phyloP scores from a whole-genome alignment of 257 asterid species.

The Salvia splendens region DNA sequence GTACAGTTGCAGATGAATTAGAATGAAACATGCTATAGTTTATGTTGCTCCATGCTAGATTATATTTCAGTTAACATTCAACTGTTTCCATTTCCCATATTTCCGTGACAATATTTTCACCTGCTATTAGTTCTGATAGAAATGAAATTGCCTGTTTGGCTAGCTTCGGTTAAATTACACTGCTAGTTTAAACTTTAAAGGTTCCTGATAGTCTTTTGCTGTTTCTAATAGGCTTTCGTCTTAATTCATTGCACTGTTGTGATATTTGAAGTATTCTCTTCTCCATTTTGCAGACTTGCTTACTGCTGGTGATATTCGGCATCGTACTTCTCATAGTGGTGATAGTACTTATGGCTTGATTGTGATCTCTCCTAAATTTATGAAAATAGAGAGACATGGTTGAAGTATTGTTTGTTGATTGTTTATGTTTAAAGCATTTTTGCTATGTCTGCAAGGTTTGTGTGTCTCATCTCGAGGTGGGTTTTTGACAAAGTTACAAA shows the following conservation, averaged over 20 bases:
- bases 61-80: neutral
- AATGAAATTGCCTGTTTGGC: neutral
- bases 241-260: neutral
- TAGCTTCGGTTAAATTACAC: neutral
- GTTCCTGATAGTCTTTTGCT: neutral
- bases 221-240: neutral
- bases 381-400: slow-evolving; percentile 25
- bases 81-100: neutral
- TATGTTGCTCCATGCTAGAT: neutral
- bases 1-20: neutral
- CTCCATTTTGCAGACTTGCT: slow-evolving; percentile 63
- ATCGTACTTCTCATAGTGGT: slow-evolving; percentile 75
- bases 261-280: neutral
- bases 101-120: neutral
- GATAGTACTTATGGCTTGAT: slow-evolving; percentile 65
- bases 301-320: slow-evolving; percentile 82
- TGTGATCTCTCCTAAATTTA: slow-evolving; percentile 11
- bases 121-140: neutral
- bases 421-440: slow-evolving; percentile 21
- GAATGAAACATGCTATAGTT: neutral
- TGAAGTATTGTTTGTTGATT: slow-evolving; percentile 22
- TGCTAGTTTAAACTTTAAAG: neutral
- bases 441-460: slow-evolving; percentile 18
- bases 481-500: neutral
- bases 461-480: slow-evolving; percentile 33